These are phyloP conservation scores for Oidium heveae DNA, from an alignment of 2,329 filamentous ascomycete species.

Conservation along the genomic window DNA sequence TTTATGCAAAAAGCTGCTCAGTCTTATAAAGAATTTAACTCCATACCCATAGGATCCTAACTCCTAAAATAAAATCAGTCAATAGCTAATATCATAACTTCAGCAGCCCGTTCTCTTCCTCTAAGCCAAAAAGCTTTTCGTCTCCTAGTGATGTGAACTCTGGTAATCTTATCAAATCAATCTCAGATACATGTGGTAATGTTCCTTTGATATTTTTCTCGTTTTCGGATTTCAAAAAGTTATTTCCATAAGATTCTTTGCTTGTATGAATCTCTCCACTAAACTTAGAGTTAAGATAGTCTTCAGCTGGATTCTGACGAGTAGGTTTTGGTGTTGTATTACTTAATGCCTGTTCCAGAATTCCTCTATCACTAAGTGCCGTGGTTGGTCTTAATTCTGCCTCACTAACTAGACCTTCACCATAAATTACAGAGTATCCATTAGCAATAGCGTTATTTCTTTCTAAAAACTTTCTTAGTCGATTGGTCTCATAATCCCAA, in stretches of 20 bases:
- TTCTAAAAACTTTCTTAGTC: conserved; percentile 11
- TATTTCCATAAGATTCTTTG: not conserved
- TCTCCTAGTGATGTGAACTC: not conserved
- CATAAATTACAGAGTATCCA: conserved; percentile 6
- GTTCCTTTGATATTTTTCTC: not conserved
- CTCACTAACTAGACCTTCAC: conserved; percentile 5
- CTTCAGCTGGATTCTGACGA: conserved; percentile 10
- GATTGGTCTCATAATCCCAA: conserved; percentile 12
- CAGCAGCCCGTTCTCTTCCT: not conserved
- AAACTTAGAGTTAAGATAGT: not conserved
- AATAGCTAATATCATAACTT: not conserved
- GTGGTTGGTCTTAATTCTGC: conserved; percentile 11
- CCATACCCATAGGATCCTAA: not conserved
- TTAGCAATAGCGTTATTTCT: conserved; percentile 12
- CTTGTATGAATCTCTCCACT: not conserved
- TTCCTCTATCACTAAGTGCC: conserved; percentile 11
- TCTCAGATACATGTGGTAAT: not conserved
- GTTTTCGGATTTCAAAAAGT: not conserved
- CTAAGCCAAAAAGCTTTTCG: not conserved
- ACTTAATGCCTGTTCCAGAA: conserved; percentile 13
- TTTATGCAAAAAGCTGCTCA: not conserved
- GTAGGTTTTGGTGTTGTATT: conserved; percentile 13
- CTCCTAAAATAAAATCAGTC: not conserved
- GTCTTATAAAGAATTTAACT: not conserved
- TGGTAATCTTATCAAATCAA: not conserved